Percentiles rank a stretch among this genome's conserved stretches.
Conservation (phyloP, 192 early-diverging fungal genomes). For the Neocallimastix lanati region DNA sequence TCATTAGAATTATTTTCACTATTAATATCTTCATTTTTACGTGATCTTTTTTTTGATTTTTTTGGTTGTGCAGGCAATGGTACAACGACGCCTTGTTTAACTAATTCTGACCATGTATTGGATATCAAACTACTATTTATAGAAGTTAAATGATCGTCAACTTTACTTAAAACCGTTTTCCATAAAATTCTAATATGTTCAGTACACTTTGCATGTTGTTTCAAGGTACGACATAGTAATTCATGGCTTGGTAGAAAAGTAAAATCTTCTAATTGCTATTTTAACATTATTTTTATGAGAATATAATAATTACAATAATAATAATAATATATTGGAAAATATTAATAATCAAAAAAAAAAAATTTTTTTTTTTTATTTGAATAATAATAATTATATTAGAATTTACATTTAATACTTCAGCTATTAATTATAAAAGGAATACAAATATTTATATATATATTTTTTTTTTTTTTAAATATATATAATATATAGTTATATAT, state of each 20-base stretch:
- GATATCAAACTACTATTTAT: background rate
- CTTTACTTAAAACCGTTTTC: background rate
- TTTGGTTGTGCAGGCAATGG: background rate
- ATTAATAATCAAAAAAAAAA: too few relatives aligned
- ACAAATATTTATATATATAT: too few relatives aligned
- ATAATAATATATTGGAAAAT: too few relatives aligned
- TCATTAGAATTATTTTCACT: background rate
- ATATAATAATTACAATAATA: too few relatives aligned
- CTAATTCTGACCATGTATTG: background rate
- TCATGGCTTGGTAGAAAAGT: background rate
- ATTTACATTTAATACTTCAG: too few relatives aligned
- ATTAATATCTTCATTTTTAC: background rate
- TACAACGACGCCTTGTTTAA: background rate
- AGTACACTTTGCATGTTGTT: background rate
- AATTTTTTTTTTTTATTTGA: too few relatives aligned
- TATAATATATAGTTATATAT: too few relatives aligned
- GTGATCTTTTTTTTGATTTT: background rate
- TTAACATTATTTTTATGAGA: too few relatives aligned
- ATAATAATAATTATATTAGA: too few relatives aligned
- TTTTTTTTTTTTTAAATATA: too few relatives aligned
- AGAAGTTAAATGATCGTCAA: background rate
- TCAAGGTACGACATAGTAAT: background rate
- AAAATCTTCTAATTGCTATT: background rate
- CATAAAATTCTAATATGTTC: background rate
- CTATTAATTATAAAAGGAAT: too few relatives aligned